These are phyloP conservation scores for Fusarium solani-melongenae DNA, from an alignment of 2,329 filamentous ascomycete genomes.

Conservation along the genomic window DNA sequence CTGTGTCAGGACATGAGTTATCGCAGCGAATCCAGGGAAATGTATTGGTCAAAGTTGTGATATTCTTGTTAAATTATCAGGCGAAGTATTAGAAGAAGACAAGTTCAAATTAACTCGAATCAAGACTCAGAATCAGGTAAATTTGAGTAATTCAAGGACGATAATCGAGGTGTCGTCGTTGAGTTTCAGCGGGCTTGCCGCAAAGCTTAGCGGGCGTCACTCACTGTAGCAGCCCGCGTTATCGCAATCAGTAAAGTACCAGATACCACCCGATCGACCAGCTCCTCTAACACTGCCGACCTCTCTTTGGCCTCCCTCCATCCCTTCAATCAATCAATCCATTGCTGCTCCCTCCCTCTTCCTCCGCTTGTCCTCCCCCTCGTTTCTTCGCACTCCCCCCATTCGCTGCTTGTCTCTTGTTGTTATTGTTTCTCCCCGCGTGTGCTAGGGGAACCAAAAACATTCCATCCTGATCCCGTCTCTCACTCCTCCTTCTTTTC, in stretches of 20 bases:
- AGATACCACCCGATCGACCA: neutral
- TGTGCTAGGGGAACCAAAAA: neutral
- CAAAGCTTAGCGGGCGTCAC: neutral
- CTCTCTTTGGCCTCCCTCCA: conserved; percentile 5
- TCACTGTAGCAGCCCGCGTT: neutral
- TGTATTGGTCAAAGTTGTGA: neutral
- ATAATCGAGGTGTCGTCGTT: neutral
- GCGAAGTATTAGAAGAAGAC: neutral
- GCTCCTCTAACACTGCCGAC: neutral
- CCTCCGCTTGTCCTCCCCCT: conserved; percentile 7
- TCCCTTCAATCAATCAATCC: conserved; percentile 16
- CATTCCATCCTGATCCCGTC: neutral
- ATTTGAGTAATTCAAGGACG: neutral
- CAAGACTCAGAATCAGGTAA: neutral
- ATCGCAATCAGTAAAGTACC: neutral
- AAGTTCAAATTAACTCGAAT: neutral
- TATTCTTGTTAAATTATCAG: neutral
- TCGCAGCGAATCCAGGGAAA: neutral
- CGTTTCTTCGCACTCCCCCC: conserved; percentile 15
- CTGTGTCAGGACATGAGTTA: neutral
- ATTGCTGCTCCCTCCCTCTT: conserved; percentile 31
- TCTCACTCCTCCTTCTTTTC: neutral
- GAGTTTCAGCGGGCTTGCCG: conserved; percentile 6
- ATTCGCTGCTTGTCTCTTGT: neutral
- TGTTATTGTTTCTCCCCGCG: conserved; percentile 1